Conservation (phyloP, 257 asterid genomes). For the Hygrophila difformis region DNA sequence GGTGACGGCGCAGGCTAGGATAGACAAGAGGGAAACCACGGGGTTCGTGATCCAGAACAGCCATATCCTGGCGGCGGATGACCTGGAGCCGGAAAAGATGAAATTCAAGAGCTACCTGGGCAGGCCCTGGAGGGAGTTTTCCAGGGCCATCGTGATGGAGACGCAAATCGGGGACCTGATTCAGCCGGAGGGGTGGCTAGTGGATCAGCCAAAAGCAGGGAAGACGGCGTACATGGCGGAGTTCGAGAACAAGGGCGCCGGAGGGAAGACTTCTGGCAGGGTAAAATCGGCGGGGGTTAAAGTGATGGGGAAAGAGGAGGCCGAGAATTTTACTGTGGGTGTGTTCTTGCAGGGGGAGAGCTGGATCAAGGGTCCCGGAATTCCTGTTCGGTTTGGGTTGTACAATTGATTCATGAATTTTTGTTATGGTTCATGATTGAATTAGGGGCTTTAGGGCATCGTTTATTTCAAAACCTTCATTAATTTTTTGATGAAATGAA, state of each 20-base stretch:
- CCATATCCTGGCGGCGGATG: constrained; percentile 26
- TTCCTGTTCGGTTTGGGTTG: constrained; percentile 36
- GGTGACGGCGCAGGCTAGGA: constrained; percentile 45
- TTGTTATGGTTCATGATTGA: too few species aligned
- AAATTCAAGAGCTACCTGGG: constrained; percentile 43
- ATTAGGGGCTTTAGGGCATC: too few species aligned
- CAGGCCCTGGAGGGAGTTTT: constrained; percentile 46
- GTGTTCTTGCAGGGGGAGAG: constrained; percentile 46
- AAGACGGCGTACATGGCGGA: constrained; percentile 35
- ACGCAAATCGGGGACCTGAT: constrained; percentile 38
- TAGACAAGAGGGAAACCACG: constrained; percentile 35
- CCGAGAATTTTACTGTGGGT: constrained; percentile 32
- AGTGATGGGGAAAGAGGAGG: constrained; percentile 27
- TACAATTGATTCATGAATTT: not conserved
- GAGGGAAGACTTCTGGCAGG: constrained; percentile 25
- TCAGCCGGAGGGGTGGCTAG: constrained; percentile 44
- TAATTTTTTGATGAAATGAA: too few species aligned
- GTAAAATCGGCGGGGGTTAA: constrained; percentile 48
- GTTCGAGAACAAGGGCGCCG: constrained; percentile 38
- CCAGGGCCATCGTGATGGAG: constrained; percentile 48
- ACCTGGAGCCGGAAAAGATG: constrained; percentile 26
- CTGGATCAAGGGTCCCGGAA: constrained; percentile 12
- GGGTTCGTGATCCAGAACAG: constrained; percentile 53
- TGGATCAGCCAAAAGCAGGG: constrained; percentile 25
- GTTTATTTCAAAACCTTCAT: too few species aligned